Percentiles rank a stretch among this genome's conserved stretches.
Evolutionary conservation across 192 early-diverging fungal genomes (phyloP).

Genomic region (Podila verticillata): DNA sequence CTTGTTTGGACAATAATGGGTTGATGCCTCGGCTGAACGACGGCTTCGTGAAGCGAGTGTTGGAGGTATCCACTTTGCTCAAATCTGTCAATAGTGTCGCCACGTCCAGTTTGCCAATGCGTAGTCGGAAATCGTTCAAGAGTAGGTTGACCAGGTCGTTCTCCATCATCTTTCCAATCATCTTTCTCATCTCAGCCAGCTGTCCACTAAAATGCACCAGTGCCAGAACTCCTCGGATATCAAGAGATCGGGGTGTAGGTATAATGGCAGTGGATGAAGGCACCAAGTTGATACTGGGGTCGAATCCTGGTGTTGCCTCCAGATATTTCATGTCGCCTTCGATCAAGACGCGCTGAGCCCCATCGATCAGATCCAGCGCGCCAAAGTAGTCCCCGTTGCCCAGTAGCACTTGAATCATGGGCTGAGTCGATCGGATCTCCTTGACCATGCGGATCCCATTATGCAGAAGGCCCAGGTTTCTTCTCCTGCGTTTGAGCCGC

Average conservation of each 20-base stretch:
- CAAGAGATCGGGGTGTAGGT: conserved; percentile 53
- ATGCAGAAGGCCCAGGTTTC: conserved; percentile 77
- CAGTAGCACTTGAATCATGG: conserved; percentile 85
- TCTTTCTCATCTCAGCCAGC: conserved; percentile 69
- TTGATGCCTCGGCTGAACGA: conserved; percentile 45
- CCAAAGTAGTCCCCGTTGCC: conserved; percentile 86
- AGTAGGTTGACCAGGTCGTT: conserved; percentile 73
- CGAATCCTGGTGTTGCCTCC: conserved; percentile 36
- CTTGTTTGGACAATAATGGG: conserved; percentile 32
- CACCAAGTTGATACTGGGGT: conserved; percentile 36
- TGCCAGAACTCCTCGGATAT: conserved; percentile 68
- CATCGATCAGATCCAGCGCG: conserved; percentile 90
- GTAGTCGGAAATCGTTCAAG: conserved; percentile 67
- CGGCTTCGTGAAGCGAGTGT: conserved; percentile 45
- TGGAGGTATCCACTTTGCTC: conserved; percentile 37
- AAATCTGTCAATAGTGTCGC: conserved; percentile 36
- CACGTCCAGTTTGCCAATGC: conserved; percentile 62
- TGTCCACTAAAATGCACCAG: conserved; percentile 70
- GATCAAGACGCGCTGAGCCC: conserved; percentile 69
- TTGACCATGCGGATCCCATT: conserved; percentile 76
- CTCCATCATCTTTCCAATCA: conserved; percentile 79
- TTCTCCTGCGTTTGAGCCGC: conserved; percentile 75
- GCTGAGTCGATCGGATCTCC: conserved; percentile 81
- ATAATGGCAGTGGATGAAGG: conserved; percentile 55
- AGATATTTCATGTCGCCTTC: conserved; percentile 59